Base-by-base conservation (phyloP, 106 monocot species). In the Allium cepa region DNA sequence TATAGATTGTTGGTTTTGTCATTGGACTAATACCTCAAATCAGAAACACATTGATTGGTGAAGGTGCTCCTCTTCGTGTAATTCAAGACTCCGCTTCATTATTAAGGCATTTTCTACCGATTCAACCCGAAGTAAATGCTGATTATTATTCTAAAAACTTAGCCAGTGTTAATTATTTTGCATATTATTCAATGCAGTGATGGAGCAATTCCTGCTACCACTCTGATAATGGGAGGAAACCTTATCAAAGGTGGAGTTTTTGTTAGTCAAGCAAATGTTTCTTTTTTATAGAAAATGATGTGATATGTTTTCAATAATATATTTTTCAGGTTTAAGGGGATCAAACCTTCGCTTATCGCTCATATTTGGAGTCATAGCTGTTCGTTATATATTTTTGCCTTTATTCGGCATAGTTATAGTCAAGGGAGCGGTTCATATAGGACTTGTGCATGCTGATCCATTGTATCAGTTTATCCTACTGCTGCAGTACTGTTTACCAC, bases 31-130 rank as follows among this genome's bases (percentile, higher is more conserved):
- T 83, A 46, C 83, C 88, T 61, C 81, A 36, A 50, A 59, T 88
- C 15, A 85, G 81, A 60, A 78, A 81, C 47, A 46, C 78, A 53
- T 3, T 93, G 13, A 81, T 93, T 11, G 88, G 85, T 46, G 88
- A 88, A 77, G 50, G 18, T 71, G 93, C 93, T 67, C 88, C 93
- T 73, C 88, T 93, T 64, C 88, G 81, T 14, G 72, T 83, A 49
- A 79, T 88, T 67, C 83, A 86, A 62, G 85, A 81, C 2, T 83
- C 93, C 11, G 67, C 81, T 64, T 62, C 73, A 48, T 28, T 88
- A 28, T 50, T 93, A 63, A 81, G 85, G 93, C 88, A 93, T 56
- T 69, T 46, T 47, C 26, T 49, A 62, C 36, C 28, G 22, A 18
- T 49, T 16, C 9, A 55, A 15, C 13, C 53, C 4, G 3, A 55